Evolutionary conservation across 2,329 filamentous ascomycete genomes (phyloP), one percentile per base, ranked within the genome.

Genomic region (Xylariaceae sp.): DNA sequence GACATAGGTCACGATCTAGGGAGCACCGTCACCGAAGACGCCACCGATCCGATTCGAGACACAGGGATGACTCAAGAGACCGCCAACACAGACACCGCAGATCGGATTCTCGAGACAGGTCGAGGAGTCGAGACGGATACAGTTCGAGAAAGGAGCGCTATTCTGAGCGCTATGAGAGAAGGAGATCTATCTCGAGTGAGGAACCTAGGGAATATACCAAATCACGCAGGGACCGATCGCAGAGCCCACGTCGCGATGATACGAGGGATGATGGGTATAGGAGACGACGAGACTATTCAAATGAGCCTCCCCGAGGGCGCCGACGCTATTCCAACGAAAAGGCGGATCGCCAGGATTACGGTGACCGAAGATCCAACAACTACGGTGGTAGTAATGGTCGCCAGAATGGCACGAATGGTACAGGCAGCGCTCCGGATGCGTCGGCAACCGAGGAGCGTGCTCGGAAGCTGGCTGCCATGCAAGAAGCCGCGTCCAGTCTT

Each of bases 381-480:
- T 55, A 59, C 32, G 63, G 54, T 14, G 52, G 64, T 20, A 67
- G 59, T 26, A 63, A 62, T n/a, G 52, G 66, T 20, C 59, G 65
- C 5, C 51, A 61, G 20, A 60, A 50, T 23, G 58, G 57, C 2
- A 40, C 54, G 12, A 60, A 54, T 10, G 65, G 66, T 7, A 59
- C 64, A 12, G 52, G 46, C 5, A 41, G 21, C 26, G 42, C 56
- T 7, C 52, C 61, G 10, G 50, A 60, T 32, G 48, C 57, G 6
- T 44, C 52, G 1, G 66, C 61, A 1, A 59, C 63, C 3, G 81
- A 84, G 20, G 86, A 89, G 59, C 79, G 81, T n/a, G 85, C 86
- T 12, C 81, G 82, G 20, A 90, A 86, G 69, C 74, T 91, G 18
- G 88, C 86, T 16, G 87, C 85, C 7, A 91, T 92, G 89, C 88